Conservation (phyloP, 495 filamentous ascomycete genomes). For the Trichocladium uniseriatum region DNA sequence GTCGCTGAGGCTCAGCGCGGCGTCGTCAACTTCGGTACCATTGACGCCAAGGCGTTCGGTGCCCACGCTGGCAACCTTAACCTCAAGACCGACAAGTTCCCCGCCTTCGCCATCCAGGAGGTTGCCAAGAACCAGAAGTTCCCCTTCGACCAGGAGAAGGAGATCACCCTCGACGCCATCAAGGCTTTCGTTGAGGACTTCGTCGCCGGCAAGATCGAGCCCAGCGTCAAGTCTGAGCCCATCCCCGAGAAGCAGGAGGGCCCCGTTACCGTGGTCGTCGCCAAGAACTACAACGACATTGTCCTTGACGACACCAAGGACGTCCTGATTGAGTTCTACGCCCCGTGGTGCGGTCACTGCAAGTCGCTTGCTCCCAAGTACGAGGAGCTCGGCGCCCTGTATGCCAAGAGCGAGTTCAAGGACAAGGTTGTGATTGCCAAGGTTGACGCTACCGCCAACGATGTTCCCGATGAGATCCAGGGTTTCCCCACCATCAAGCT, state of each 20-base stretch:
- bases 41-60: constrained; percentile 91
- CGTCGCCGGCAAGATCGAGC: constrained; percentile 76
- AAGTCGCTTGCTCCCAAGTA: constrained; percentile 88
- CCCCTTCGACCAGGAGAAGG: constrained; percentile 79
- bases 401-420: constrained; percentile 60
- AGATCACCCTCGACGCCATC: constrained; percentile 66
- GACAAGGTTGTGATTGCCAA: constrained; percentile 91
- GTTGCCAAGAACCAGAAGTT: constrained; percentile 94
- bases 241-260: constrained; percentile 93
- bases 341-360: constrained; percentile 99
- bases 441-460: constrained; percentile 94
- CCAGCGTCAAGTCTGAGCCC: constrained; percentile 96
- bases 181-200: constrained; percentile 83
- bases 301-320: constrained; percentile 94
- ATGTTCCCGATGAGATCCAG: constrained; percentile 91
- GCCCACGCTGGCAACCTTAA: constrained; percentile 96
- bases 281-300: constrained; percentile 85
- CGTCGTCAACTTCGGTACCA: constrained; percentile 91
- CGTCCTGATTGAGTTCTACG: constrained; percentile 96
- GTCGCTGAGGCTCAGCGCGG: constrained; percentile 69
- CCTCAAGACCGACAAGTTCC: constrained; percentile 89
- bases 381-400: constrained; percentile 79
- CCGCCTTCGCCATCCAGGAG: constrained; percentile 96
- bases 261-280: constrained; percentile 79
- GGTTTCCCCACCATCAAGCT: constrained; percentile 99